Evolutionary conservation across 1,284 basidiomycete species (phyloP).

Genomic region (Austroboletus olivaceoglutinosus): DNA sequence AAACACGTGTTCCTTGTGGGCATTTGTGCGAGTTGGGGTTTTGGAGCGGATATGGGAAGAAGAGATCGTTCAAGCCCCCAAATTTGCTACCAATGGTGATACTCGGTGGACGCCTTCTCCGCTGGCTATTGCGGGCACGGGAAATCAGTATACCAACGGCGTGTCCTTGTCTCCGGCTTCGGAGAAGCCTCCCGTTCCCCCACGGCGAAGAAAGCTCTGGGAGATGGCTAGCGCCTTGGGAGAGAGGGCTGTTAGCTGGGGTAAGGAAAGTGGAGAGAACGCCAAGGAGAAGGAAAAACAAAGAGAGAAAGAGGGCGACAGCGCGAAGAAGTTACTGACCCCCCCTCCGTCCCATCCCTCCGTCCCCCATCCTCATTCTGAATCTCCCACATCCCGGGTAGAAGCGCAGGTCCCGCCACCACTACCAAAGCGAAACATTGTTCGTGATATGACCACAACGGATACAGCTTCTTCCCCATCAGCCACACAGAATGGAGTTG

Average conservation of each 20-base stretch:
- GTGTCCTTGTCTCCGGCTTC: neutral
- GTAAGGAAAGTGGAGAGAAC: conserved; percentile 25
- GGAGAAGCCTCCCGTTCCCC: conserved; percentile 49
- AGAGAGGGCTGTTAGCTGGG: conserved; percentile 51
- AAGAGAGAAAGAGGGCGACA: conserved; percentile 23
- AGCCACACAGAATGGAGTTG: neutral
- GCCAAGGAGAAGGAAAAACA: conserved; percentile 38
- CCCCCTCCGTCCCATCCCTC: conserved; percentile 44
- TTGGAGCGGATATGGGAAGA: conserved; percentile 87
- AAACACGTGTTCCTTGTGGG: conserved; percentile 89
- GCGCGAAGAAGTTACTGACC: conserved; percentile 28
- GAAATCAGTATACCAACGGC: conserved; percentile 4
- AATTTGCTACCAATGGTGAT: conserved; percentile 17
- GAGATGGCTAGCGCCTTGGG: conserved; percentile 55
- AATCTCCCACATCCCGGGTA: conserved; percentile 16
- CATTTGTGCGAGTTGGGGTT: conserved; percentile 79
- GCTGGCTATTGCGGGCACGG: neutral
- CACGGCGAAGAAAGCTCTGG: conserved; percentile 54
- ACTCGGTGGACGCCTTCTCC: neutral
- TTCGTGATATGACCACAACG: neutral
- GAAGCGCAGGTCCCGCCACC: conserved; percentile 22
- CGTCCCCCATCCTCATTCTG: conserved; percentile 17
- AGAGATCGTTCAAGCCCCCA: conserved; percentile 47
- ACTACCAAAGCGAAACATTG: conserved; percentile 24
- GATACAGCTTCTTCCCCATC: conserved; percentile 1